phyloP scores from a whole-genome alignment of 257 asterid genomes.

The Leonotis leonurus region DNA sequence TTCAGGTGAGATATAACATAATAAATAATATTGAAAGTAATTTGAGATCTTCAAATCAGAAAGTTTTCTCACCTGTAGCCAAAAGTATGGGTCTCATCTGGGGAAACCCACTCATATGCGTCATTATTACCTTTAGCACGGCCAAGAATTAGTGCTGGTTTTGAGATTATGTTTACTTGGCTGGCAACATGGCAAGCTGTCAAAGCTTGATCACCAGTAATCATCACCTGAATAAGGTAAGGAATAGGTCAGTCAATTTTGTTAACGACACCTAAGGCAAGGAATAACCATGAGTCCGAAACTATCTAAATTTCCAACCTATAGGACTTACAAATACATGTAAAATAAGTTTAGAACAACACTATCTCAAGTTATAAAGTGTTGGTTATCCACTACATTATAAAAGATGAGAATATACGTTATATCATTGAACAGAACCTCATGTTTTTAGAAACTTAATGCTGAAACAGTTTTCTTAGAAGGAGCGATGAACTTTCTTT shows the following conservation, averaged over 20 bases:
- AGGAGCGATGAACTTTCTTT: too few relatives aligned
- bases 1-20: neutral
- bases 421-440: too few relatives aligned
- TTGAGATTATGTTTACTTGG: slow-evolving; percentile 86
- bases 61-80: slow-evolving; percentile 47
- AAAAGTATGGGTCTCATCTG: slow-evolving; percentile 59
- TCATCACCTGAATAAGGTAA: slow-evolving; percentile 62
- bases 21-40: too few relatives aligned
- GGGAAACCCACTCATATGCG: slow-evolving; percentile 87
- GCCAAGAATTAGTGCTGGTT: slow-evolving; percentile 75
- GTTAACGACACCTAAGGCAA: neutral
- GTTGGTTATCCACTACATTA: too few relatives aligned
- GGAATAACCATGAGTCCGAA: too few relatives aligned
- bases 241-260: slow-evolving; percentile 1
- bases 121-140: slow-evolving; percentile 39
- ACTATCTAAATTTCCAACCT: too few relatives aligned
- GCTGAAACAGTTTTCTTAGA: too few relatives aligned
- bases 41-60: slow-evolving; percentile 3
- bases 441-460: too few relatives aligned
- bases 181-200: slow-evolving; percentile 98
- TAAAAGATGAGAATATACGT: too few relatives aligned
- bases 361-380: too few relatives aligned
- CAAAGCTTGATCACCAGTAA: slow-evolving; percentile 98
- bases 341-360: too few relatives aligned
- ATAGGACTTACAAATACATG: too few relatives aligned